Conservation (phyloP, 768 basidiomycete genomes). For the Mrakia blollopis region DNA sequence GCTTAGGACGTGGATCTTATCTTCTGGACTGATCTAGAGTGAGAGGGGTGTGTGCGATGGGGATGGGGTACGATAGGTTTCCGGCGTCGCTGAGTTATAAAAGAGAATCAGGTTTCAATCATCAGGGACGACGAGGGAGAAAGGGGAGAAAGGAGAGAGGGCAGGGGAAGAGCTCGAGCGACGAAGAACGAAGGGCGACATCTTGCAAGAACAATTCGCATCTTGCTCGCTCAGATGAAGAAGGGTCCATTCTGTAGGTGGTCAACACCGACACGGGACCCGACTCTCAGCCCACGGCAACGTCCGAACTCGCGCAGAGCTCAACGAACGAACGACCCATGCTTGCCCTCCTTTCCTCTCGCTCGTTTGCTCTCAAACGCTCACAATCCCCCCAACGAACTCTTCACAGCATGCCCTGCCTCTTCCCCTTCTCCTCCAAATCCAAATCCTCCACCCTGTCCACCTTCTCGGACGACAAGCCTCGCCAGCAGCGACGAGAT, state of each 20-base stretch:
- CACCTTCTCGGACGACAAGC: not conserved
- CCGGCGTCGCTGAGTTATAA: too few relatives aligned
- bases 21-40: too few relatives aligned
- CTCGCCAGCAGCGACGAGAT: not conserved
- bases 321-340: not conserved
- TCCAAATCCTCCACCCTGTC: not conserved
- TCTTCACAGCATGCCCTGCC: constrained; percentile 9
- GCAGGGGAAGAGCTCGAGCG: too few relatives aligned
- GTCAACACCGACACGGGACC: too few relatives aligned
- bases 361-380: not conserved
- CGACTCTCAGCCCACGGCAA: too few relatives aligned
- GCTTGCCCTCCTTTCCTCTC: not conserved
- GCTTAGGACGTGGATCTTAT: not conserved
- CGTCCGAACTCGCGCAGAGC: not conserved
- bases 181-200: too few relatives aligned
- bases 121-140: too few relatives aligned
- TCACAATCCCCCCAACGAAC: not conserved
- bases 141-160: too few relatives aligned
- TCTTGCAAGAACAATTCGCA: too few relatives aligned
- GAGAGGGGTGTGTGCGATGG: not conserved
- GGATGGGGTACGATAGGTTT: not conserved
- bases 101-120: too few relatives aligned
- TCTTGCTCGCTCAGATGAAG: too few relatives aligned
- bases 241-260: too few relatives aligned
- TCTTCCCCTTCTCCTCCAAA: not conserved